Evolutionary conservation across 768 basidiomycete genomes (phyloP).

Genomic region (Sarcomyxa edulis): DNA sequence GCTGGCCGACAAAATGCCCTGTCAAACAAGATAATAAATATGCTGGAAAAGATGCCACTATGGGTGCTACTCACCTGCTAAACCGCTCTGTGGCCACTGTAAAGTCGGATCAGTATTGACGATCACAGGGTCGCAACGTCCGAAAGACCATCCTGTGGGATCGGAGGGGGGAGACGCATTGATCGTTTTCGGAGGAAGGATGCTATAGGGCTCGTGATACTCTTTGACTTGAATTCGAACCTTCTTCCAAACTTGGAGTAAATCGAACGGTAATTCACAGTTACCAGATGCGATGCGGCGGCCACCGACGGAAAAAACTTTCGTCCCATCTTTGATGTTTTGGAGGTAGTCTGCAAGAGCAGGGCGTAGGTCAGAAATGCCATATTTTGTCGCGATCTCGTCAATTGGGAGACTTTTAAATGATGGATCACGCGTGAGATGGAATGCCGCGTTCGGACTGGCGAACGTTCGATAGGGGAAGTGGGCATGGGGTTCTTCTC

Average conservation of each 20-base stretch:
- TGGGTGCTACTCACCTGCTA: conserved; percentile 10
- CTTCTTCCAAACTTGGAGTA: conserved; percentile 22
- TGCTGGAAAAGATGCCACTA: not conserved
- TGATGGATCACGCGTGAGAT: conserved; percentile 16
- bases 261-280: conserved; percentile 11
- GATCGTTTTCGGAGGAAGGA: conserved; percentile 15
- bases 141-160: conserved; percentile 13
- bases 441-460: conserved; percentile 13
- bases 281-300: not conserved
- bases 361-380: conserved; percentile 19
- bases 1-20: conserved; percentile 4
- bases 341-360: conserved; percentile 18
- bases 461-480: conserved; percentile 11
- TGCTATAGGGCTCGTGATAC: conserved; percentile 14
- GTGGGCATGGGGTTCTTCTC: conserved; percentile 1
- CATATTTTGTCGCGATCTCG: conserved; percentile 14
- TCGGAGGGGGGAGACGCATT: conserved; percentile 16
- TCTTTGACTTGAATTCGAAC: conserved; percentile 17
- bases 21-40: not conserved
- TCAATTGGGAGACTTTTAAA: conserved; percentile 14
- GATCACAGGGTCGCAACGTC: conserved; percentile 15
- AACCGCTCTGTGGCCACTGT: conserved; percentile 14
- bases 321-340: not conserved
- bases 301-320: conserved; percentile 5
- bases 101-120: conserved; percentile 9